Base-by-base conservation (phyloP, 441 rosid species). In the Melastoma candidum region DNA sequence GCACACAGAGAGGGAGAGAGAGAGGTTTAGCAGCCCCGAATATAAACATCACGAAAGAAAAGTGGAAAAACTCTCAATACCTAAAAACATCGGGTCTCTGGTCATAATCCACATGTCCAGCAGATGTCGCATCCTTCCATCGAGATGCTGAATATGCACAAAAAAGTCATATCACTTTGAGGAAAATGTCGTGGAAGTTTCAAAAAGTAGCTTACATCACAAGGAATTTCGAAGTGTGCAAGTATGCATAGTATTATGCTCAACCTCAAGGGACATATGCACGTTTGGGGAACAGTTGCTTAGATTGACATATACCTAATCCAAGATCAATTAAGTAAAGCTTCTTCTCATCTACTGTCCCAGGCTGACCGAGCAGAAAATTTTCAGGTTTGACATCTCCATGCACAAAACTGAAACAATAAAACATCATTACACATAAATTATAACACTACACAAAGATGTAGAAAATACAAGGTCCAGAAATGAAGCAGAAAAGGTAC, bases 331-430 rank as follows among this genome's bases (percentile, higher is more conserved):
- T 82, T 62, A 90, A 93, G 76, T 84, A 86, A 17, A 90, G 76
- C 77, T 86, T 90, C 74, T 90, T 90, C 67, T 90, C 97, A 53
- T 90, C 95, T 39, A 82, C 68, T 10, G 89, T 61, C 75, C 97
- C 97, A 56, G 95, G 94, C 58, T 72, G 95, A 64, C 97, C 97
- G 56, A 89, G 95, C 65, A 88, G 74, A 69, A 89, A 86, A 61
- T 86, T 89, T 67, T 89, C 97, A 8, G 97, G 97, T 63, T 90
- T 90, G 71, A 90, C 97, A 62, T 90, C 97, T 60, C 94, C 97
- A 72, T 90, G 95, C 68, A 90, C 94, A 74, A 90, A 90, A 81
- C 97, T 90, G 56, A 61, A 55, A 53, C 46, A 27, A 44, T 65
- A 68, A 58, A 26, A 25, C 57, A 44, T 46, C 41, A 45, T 50